phyloP scores from a whole-genome alignment of 2,329 filamentous ascomycete genomes.

The Zymoseptoria passerinii region DNA sequence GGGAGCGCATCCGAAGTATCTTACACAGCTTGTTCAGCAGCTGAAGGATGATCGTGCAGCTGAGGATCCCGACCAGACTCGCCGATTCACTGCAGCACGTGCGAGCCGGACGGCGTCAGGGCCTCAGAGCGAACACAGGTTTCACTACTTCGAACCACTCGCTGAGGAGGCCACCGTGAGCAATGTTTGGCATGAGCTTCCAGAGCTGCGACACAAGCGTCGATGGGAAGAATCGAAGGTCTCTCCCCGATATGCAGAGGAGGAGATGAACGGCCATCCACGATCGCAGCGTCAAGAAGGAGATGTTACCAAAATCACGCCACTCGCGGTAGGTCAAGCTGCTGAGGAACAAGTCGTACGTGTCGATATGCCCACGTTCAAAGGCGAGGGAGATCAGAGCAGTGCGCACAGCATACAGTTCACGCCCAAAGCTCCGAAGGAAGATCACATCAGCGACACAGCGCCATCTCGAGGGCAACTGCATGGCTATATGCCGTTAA shows the following conservation, averaged over 20 bases:
- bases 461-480: constrained; percentile 11
- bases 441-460: not conserved
- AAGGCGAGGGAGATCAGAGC: not conserved
- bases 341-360: not conserved
- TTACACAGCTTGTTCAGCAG: not conserved
- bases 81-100: not conserved
- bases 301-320: not conserved
- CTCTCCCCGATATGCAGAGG: not conserved
- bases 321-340: not conserved
- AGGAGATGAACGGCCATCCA: not conserved
- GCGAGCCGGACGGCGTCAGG: not conserved
- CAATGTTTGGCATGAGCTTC: not conserved
- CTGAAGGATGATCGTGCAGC: not conserved
- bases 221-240: not conserved
- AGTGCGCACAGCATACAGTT: not conserved
- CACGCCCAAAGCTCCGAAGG: not conserved
- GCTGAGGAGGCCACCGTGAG: not conserved
- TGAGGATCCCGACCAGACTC: not conserved
- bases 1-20: constrained; percentile 1
- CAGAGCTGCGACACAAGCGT: not conserved
- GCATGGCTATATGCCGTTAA: constrained; percentile 2
- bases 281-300: too few species aligned
- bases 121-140: not conserved
- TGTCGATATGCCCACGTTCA: not conserved
- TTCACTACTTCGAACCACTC: not conserved